These are phyloP conservation scores for Pichia deserticola DNA, from an alignment of 805 yeast genomes.

Conservation along the genomic window DNA sequence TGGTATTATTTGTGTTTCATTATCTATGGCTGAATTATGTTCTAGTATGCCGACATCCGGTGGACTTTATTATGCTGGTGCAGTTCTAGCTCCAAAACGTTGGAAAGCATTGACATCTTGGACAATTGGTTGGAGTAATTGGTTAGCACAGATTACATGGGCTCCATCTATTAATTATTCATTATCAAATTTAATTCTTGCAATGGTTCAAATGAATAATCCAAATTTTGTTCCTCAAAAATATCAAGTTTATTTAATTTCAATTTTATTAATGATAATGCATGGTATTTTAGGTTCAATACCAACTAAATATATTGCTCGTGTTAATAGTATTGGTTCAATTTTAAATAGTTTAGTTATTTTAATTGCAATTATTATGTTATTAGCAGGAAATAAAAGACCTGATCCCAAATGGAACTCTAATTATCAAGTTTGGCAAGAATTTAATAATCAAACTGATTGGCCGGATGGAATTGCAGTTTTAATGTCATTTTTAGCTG, in stretches of 20 bases:
- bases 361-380: constrained; percentile 42
- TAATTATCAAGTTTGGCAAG: constrained; percentile 43
- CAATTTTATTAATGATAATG: constrained; percentile 40
- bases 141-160: constrained; percentile 54
- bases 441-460: constrained; percentile 43
- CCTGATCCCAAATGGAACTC: constrained; percentile 39
- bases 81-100: constrained; percentile 49
- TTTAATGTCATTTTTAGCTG: constrained; percentile 48
- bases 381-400: constrained; percentile 42
- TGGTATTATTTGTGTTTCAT: constrained; percentile 49
- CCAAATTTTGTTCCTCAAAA: constrained; percentile 35
- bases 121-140: constrained; percentile 56
- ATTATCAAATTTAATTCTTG: constrained; percentile 49
- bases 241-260: constrained; percentile 43
- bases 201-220: constrained; percentile 36
- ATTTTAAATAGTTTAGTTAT: constrained; percentile 39
- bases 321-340: constrained; percentile 43
- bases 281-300: constrained; percentile 41
- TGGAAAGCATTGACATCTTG: constrained; percentile 48
- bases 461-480: constrained; percentile 54
- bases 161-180: constrained; percentile 52
- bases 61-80: constrained; percentile 64
- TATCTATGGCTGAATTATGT: constrained; percentile 55
- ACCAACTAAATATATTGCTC: constrained; percentile 48
- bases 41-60: constrained; percentile 59